phyloP scores from a whole-genome alignment of 23 red algal genomes.

The Gracilaria vermiculophylla region DNA sequence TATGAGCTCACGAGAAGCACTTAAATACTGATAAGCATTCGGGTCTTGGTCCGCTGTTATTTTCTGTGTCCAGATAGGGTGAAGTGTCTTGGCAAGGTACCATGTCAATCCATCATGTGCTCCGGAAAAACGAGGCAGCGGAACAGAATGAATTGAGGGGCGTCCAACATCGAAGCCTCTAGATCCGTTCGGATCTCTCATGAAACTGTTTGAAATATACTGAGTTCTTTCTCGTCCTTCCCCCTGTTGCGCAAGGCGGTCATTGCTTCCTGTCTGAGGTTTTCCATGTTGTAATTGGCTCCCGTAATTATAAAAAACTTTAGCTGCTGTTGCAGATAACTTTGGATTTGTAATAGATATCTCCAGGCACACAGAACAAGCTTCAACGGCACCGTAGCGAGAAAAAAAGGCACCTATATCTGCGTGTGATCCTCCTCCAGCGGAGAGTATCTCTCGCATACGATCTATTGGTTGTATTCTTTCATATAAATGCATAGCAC shows the following conservation, averaged over 20 bases:
- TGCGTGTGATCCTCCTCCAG: not conserved
- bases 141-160: conserved; percentile 15
- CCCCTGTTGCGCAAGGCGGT: not conserved
- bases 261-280: not conserved
- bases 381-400: conserved; percentile 70
- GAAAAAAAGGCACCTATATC: conserved; percentile 67
- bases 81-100: conserved; percentile 47
- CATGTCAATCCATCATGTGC: conserved; percentile 48
- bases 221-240: not conserved
- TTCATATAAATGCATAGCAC: conserved; percentile 51
- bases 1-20: conserved; percentile 16
- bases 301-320: conserved; percentile 37
- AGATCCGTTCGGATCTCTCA: not conserved
- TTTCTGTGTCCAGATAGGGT: conserved; percentile 48
- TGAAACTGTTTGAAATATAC: not conserved
- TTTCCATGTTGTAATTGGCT: not conserved
- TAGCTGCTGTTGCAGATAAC: conserved; percentile 22
- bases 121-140: conserved; percentile 36
- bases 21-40: conserved; percentile 28
- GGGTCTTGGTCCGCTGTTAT: conserved; percentile 12
- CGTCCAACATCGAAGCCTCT: conserved; percentile 60
- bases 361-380: conserved; percentile 75
- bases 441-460: conserved; percentile 45
- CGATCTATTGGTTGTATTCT: conserved; percentile 58
- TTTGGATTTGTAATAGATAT: conserved; percentile 38